Conservation (phyloP, 192 early-diverging fungal genomes). For the Chytriomyces sp. region DNA sequence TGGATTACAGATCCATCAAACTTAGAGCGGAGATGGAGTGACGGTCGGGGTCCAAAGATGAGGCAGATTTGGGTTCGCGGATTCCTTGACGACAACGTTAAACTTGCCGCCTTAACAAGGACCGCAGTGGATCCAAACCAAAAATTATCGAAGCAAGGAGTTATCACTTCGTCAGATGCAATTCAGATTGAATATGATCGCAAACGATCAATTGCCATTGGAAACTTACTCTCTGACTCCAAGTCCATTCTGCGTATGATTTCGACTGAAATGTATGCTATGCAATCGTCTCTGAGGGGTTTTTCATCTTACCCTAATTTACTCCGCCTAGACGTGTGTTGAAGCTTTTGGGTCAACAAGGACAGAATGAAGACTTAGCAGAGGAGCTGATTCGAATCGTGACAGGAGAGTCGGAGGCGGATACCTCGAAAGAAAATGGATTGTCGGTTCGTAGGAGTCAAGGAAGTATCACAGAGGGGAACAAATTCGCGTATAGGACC, state of each 20-base stretch:
- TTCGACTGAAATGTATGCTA: conserved; percentile 15
- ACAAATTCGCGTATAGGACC: conserved; percentile 7
- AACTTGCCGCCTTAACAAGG: background rate
- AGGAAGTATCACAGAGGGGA: background rate
- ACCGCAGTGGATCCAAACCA: background rate
- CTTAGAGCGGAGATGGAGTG: conserved; percentile 20
- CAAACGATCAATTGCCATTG: background rate
- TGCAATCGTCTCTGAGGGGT: background rate
- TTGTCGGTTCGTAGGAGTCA: background rate
- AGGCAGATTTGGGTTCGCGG: conserved; percentile 26
- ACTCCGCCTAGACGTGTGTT: background rate
- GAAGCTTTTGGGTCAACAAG: background rate
- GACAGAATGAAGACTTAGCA: conserved; percentile 13
- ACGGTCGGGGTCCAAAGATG: conserved; percentile 19
- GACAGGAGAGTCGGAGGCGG: background rate
- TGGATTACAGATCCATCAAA: conserved; percentile 34
- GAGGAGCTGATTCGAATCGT: conserved; percentile 26
- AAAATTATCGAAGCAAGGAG: background rate
- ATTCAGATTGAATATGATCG: background rate
- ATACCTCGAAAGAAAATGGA: background rate
- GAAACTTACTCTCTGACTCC: background rate
- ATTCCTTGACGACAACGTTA: conserved; percentile 13
- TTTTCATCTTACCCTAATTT: background rate
- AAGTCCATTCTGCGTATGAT: conserved; percentile 3
- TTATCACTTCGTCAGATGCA: background rate